Base-by-base conservation (phyloP, 2,329 filamentous ascomycete species). In the Calonectria pseudoreteaudii region DNA sequence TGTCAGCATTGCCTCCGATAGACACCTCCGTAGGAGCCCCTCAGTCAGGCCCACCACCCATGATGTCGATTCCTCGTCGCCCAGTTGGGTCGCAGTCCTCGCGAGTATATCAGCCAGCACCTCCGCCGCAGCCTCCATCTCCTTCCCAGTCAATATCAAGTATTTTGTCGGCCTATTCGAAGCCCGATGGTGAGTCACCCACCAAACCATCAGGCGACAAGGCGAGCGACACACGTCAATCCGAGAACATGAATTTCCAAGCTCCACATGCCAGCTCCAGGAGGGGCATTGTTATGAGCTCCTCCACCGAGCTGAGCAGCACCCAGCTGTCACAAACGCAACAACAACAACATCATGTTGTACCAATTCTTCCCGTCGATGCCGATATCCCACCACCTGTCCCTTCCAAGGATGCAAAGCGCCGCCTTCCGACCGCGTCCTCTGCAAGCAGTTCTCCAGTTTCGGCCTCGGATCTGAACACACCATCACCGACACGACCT, bases 101-200 rank as follows among this genome's bases (percentile, higher is more conserved):
- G 30, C 74, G 75, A 23, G 56, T 38, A 62, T 41, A 62, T 62
- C 36, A 62, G 41, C 66, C 71, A 68, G 58, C 71, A 67, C 71
- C 74, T 67, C 70, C 53, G 64, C 73, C 75, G 47, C 75, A 75
- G 41, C 74, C 76, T 7, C 75, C 80, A 58, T 82, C 81, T 41
- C 72, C 75, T 16, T 88, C 88, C 52, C 60, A 65, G 20, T 91
- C 90, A 13, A 82, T 91, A 66, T 89, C 87, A 18, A 91, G 89
- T 79, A 82, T 91, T 14, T 78, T 91, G 44, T 91, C 89, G 14
- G 89, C 90, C 26, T 91, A 91, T 79, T 88, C 88, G 66, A 83
- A 85, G 74, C 87, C 85, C 58, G 86, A 86, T 9, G 86, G 85
- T 53, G 87, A 87, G 66, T 87, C 85, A 5, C 82, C 85, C 49